Evolutionary conservation across 805 yeast genomes (phyloP), one percentile per base, ranked within the genome.

Genomic region (Wickerhamiella cacticola): DNA sequence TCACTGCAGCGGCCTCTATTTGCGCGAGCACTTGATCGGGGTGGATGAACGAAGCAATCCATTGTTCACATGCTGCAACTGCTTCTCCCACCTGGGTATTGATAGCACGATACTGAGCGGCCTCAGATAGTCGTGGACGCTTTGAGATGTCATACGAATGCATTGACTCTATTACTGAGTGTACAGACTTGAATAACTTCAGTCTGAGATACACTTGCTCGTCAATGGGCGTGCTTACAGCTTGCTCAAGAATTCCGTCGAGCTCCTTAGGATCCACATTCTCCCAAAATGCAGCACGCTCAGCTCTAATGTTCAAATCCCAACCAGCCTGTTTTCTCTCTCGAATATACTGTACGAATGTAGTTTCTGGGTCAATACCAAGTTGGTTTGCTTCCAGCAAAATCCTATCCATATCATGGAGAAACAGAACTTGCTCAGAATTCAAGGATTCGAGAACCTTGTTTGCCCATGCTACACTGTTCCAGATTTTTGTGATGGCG

Each of bases 51-150:
- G 46, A 9, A 28, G 33, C 38, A 12, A 31, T 16, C 46, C 46
- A 43, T 16, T 24, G 15, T 15, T 43, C 46, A n/a, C 46, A 43
- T 4, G 23, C 18, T 10, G 33, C 10, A 12, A 43, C 40, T 2
- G 39, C 38, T 22, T 24, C 26, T 13, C 46, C 39, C 3, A 43
- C 18, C 18, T 43, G 46, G n/a, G 36, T 22, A 35, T 43, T 34
- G 31, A 43, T 33, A 9, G 16, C 18, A n/a, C 46, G 46, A 22
- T 19, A 41, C 25, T 22, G 29, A 12, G 25, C 41, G 4, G 41
- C 49, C 9, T 25, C 45, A 15, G 31, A n/a, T 25, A 33, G 24
- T 13, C 45, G 45, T 10, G 49, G 49, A 12, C 49, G 49, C 23
- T 43, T 16, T 23, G 39, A 31, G 13, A 33, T 12, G 23, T 46